Conservation (phyloP, 2,329 filamentous ascomycete genomes). For the Pseudodiploospora longispora region DNA sequence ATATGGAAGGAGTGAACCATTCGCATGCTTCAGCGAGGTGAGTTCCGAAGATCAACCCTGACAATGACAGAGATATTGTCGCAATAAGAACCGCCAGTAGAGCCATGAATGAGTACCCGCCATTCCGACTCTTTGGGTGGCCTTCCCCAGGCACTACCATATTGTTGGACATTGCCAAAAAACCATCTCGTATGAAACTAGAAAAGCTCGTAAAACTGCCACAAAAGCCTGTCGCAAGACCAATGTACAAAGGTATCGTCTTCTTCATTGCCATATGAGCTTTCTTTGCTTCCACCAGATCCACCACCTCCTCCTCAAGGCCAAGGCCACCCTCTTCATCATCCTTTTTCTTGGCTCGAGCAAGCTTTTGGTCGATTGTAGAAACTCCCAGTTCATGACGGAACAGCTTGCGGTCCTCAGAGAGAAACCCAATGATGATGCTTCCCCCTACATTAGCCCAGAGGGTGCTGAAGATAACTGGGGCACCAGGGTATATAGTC, state of each 20-base stretch:
- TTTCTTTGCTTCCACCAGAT: conserved; percentile 42
- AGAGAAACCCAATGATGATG: conserved; percentile 75
- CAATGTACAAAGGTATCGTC: conserved; percentile 81
- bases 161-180: conserved; percentile 71
- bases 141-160: conserved; percentile 36
- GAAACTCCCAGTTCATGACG: conserved; percentile 53
- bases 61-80: conserved; percentile 62
- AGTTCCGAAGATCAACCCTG: conserved; percentile 61
- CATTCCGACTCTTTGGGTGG: conserved; percentile 44
- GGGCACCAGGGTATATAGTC: conserved; percentile 70
- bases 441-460: conserved; percentile 87
- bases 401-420: conserved; percentile 71
- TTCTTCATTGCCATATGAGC: conserved; percentile 63
- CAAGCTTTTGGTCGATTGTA: conserved; percentile 28
- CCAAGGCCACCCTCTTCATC: conserved; percentile 29
- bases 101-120: conserved; percentile 78
- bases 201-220: conserved; percentile 89
- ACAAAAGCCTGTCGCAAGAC: conserved; percentile 78
- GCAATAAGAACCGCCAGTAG: conserved; percentile 65
- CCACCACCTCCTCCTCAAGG: conserved; percentile 15
- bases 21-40: conserved; percentile 63
- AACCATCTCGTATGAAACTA: conserved; percentile 71
- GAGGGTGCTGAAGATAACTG: conserved; percentile 63
- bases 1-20: conserved; percentile 50
- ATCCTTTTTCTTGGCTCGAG: conserved; percentile 20